Conservation (phyloP, 2,329 filamentous ascomycete species). For the Colletotrichum spinosum region DNA sequence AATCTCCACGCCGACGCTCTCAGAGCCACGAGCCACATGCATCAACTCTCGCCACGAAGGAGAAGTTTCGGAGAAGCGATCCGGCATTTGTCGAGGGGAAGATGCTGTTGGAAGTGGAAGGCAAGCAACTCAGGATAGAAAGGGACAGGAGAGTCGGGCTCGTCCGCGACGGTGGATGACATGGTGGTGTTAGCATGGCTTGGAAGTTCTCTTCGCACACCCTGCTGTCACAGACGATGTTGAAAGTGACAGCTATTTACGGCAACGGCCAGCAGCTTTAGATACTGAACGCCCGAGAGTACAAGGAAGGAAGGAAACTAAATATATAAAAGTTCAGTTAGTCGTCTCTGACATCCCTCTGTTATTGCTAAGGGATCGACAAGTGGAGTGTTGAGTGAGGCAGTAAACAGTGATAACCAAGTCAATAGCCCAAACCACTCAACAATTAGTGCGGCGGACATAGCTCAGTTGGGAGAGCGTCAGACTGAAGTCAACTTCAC, state of each 20-base stretch:
- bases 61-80: constrained; percentile 55
- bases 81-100: constrained; percentile 54
- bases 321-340: background rate
- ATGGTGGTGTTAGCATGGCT: background rate
- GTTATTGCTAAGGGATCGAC: too few relatives aligned
- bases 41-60: constrained; percentile 39
- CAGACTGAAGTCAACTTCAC: constrained; percentile 38
- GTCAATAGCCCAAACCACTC: rapidly evolving
- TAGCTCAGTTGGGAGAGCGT: constrained; percentile 38
- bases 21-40: constrained; percentile 19
- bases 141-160: constrained; percentile 41
- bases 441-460: constrained; percentile 27
- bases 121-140: constrained; percentile 50
- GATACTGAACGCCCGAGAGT: background rate
- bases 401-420: too few relatives aligned
- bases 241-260: too few relatives aligned
- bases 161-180: background rate
- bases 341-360: too few relatives aligned
- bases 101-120: constrained; percentile 48
- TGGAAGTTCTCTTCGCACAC: background rate
- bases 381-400: background rate
- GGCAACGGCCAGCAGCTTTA: too few relatives aligned
- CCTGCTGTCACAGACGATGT: too few relatives aligned
- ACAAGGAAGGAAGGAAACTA: background rate
- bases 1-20: too few relatives aligned